These are phyloP conservation scores for Fraxinus albicans DNA, from an alignment of 305 asterid species.

Conservation along the genomic window DNA sequence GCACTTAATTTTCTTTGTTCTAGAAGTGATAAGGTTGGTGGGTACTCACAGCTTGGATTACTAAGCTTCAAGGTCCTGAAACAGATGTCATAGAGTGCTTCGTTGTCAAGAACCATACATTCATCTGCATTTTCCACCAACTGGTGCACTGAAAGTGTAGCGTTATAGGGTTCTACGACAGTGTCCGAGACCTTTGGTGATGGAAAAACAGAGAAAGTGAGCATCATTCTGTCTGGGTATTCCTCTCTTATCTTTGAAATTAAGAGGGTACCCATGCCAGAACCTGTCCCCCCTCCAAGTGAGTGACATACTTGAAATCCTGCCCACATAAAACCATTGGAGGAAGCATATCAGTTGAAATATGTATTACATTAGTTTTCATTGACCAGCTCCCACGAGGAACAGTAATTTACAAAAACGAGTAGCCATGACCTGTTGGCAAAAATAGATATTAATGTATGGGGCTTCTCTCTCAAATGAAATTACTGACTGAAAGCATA, in stretches of 20 bases:
- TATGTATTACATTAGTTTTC: not conserved
- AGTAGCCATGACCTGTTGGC: not conserved
- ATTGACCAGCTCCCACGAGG: not conserved
- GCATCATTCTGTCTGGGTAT: conserved; percentile 93
- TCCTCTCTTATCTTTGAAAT: conserved; percentile 89
- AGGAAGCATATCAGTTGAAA: not conserved
- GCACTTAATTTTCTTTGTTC: not conserved
- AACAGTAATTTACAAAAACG: not conserved
- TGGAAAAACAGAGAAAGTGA: conserved; percentile 87
- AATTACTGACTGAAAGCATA: not conserved
- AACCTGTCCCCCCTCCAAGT: conserved; percentile 91
- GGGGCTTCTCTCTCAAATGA: not conserved
- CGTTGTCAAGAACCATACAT: conserved; percentile 92
- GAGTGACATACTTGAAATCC: conserved; percentile 94
- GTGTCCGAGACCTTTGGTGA: conserved; percentile 93
- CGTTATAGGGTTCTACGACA: conserved; percentile 84
- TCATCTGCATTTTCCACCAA: conserved; percentile 91
- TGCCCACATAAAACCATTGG: conserved; percentile 30
- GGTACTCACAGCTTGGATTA: conserved; percentile 83
- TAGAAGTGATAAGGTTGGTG: not conserved
- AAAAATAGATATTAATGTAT: not conserved
- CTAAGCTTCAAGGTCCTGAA: conserved; percentile 92
- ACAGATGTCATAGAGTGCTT: conserved; percentile 85
- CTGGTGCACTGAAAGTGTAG: conserved; percentile 89
- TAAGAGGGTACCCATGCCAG: conserved; percentile 91